phyloP scores from a whole-genome alignment of 2,329 filamentous ascomycete species.

The Clarireedia sp. region DNA sequence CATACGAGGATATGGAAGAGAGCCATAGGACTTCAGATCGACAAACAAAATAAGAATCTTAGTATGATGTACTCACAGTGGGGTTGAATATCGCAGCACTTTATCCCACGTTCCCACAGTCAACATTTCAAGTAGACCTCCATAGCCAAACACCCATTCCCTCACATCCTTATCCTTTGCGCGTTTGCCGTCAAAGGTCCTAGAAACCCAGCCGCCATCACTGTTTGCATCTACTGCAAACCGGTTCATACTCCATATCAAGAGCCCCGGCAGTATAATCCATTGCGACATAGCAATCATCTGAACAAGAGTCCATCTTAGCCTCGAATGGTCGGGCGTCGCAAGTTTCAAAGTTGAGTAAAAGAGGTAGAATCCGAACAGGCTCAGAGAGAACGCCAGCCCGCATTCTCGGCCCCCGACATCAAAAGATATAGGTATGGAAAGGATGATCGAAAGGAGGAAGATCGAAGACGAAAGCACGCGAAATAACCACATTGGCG shows the following conservation, averaged over 20 bases:
- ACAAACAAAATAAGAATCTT: no score
- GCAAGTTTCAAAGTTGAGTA: slow-evolving; percentile 74
- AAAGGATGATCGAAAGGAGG: slow-evolving; percentile 86
- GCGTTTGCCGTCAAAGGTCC: slow-evolving; percentile 64
- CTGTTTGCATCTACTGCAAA: slow-evolving; percentile 84
- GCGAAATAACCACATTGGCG: slow-evolving; percentile 76
- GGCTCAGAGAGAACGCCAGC: slow-evolving; percentile 82
- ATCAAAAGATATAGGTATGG: slow-evolving; percentile 95
- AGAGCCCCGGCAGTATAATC: slow-evolving; percentile 72
- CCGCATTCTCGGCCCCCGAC: slow-evolving; percentile 92
- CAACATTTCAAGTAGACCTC: slow-evolving; percentile 71
- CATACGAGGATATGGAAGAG: no score
- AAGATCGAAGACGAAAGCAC: slow-evolving; percentile 75
- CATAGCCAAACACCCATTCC: slow-evolving; percentile 83
- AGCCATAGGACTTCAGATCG: no score
- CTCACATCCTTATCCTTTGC: slow-evolving; percentile 57
- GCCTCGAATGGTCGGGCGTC: slow-evolving; percentile 69
- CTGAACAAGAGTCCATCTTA: slow-evolving; percentile 64
- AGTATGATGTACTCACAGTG: slow-evolving; percentile 39
- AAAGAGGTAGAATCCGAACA: slow-evolving; percentile 85
- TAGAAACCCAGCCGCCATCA: slow-evolving; percentile 69
- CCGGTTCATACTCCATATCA: slow-evolving; percentile 93
- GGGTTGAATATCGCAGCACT: slow-evolving; percentile 79
- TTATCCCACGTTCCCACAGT: slow-evolving; percentile 86
- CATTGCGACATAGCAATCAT: slow-evolving; percentile 72